Base-by-base conservation (phyloP, 805 yeast genomes). In the Cyberlindnera mycetangii region DNA sequence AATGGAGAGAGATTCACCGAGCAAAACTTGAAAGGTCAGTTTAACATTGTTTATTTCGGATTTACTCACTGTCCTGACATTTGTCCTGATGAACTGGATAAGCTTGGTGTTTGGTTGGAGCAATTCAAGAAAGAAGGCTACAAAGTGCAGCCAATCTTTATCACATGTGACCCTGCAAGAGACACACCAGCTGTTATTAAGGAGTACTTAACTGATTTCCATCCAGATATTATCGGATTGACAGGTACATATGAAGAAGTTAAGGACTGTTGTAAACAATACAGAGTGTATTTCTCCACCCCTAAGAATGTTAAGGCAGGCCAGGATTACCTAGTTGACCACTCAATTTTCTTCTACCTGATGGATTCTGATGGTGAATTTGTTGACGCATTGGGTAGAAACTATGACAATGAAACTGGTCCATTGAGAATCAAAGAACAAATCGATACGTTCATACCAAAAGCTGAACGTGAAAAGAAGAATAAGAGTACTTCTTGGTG, bases 311-410 rank as follows among this genome's bases (percentile, higher is more conserved):
- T 93, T 37, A 88, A 89, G 62, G 93, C 96, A 0, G 98, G 97
- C 16, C 96, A 93, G 66, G 97, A 93, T 57, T 93, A 93, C 62
- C 73, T 93, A 49, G 99, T 93, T 25, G 99, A 93, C 62, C 99
- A 93, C 67, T 92, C 98, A 3, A 89, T 93, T 47, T 93, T 93
- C 78, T 92, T 92, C 68, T 93, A 93, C 61, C 71, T 93, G 57
- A 92, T 93, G 97, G 98, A 93, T 63, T 90, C 96, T n/a, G 97
- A 93, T 62, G 99, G 98, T 38, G 81, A 88, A 60, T 93, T 89
- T 60, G 85, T 92, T 39, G 97, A 92, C 63, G 98, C 93, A 7
- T 72, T 92, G 54, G 99, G 99, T 43, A 82, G 96, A 65, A 92
- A 92, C 59, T 87, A 83, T 54, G 87, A 83, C 45, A 90, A 89